These are phyloP conservation scores for Cucumis hystrix DNA, from an alignment of 306 rosid genomes.

Conservation along the genomic window DNA sequence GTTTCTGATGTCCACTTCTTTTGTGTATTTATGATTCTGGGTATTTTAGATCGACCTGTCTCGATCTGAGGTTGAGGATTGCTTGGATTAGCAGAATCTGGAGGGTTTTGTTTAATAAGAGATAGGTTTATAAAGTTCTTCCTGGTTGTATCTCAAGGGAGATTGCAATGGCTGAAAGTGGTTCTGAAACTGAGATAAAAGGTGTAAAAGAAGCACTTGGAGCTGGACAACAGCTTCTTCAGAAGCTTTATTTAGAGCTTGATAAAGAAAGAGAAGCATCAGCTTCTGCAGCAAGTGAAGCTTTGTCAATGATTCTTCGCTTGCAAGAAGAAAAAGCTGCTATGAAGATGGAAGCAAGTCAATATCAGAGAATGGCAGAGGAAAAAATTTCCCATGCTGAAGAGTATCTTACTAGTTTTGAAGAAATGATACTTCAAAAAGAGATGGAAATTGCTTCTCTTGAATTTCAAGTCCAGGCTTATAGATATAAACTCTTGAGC, in stretches of 20 bases:
- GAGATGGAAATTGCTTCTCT: conserved; percentile 82
- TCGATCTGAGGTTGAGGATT: background rate
- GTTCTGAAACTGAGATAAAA: conserved; percentile 32
- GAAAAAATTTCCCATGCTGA: conserved; percentile 79
- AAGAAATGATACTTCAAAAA: conserved; percentile 63
- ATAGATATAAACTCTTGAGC: conserved; percentile 46
- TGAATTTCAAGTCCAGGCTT: conserved; percentile 64
- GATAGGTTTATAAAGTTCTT: background rate
- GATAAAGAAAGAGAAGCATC: conserved; percentile 95
- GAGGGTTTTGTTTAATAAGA: background rate
- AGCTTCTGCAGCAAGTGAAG: conserved; percentile 72
- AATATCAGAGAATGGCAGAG: conserved; percentile 85
- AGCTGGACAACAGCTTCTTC: conserved; percentile 70
- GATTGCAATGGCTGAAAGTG: conserved; percentile 27
- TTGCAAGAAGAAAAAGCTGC: conserved; percentile 94
- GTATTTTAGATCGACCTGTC: background rate
- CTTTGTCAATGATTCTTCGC: conserved; percentile 82
- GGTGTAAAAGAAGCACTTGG: conserved; percentile 58
- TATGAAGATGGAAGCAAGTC: conserved; percentile 82
- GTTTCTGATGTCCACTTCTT: background rate
- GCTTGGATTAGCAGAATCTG: background rate
- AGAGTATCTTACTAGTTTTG: conserved; percentile 50
- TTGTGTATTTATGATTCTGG: background rate
- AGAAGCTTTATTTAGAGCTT: conserved; percentile 53
- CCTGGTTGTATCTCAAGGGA: background rate